Percentiles rank a stretch among this genome's conserved stretches.
These are phyloP conservation scores for Termitomyces bulborhizus DNA, from an alignment of 768 basidiomycete species.

Conservation along the genomic window DNA sequence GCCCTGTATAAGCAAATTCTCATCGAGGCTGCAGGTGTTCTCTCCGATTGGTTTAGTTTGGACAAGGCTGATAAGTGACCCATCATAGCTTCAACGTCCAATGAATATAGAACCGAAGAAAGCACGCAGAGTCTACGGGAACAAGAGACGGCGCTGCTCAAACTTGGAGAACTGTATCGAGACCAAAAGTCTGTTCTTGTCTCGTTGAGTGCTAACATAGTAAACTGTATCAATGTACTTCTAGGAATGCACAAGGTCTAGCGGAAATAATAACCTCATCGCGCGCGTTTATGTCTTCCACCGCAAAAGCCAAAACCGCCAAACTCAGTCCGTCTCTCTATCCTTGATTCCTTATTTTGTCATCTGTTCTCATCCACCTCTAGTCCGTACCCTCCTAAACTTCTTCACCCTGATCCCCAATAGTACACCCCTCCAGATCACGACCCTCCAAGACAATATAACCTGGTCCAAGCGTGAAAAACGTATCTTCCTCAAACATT, in stretches of 20 bases:
- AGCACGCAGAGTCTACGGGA: slow-evolving; percentile 51
- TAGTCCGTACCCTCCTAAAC: slow-evolving; percentile 91
- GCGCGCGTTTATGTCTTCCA: slow-evolving; percentile 83
- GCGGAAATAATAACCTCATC: slow-evolving; percentile 84
- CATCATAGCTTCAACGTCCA: background rate
- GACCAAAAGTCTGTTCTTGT: slow-evolving; percentile 58
- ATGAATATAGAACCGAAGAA: background rate
- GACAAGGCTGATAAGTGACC: background rate
- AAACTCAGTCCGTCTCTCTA: slow-evolving; percentile 70
- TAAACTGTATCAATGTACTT: too few species aligned
- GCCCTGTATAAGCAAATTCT: slow-evolving; percentile 71
- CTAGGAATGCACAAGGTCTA: slow-evolving; percentile 77
- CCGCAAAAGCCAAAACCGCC: slow-evolving; percentile 95
- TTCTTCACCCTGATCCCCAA: slow-evolving; percentile 78
- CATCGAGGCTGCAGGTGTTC: slow-evolving; percentile 27
- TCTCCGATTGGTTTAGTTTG: background rate
- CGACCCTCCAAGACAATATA: slow-evolving; percentile 85
- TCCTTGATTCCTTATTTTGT: background rate
- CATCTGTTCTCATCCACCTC: background rate
- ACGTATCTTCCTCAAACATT: slow-evolving; percentile 93
- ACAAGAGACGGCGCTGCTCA: slow-evolving; percentile 81
- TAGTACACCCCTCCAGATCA: slow-evolving; percentile 70
- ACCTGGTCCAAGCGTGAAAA: slow-evolving; percentile 90
- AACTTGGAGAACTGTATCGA: slow-evolving; percentile 81
- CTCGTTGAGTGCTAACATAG: background rate